Base-by-base conservation (phyloP, 805 yeast species). In the Starmerella roubikii region DNA sequence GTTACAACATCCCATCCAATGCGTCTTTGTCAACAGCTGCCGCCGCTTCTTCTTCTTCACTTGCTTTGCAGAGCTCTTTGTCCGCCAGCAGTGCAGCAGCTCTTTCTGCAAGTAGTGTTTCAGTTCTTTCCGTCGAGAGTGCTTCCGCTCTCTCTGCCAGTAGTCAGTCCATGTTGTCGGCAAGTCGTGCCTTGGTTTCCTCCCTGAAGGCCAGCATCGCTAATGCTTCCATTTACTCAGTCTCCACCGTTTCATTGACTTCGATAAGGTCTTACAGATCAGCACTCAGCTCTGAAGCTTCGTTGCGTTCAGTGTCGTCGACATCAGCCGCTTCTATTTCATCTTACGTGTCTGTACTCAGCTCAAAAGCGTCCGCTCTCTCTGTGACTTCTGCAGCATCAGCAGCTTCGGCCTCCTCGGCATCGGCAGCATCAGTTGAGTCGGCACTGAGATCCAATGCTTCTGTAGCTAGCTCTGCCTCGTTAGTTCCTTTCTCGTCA, bases 401-500 rank as follows among this genome's bases (percentile, higher is more conserved):
- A 19, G 6, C 24, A 6, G 24, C 17, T 15, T 32, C 20, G 18
- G 32, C 26, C 15, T 17, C 32, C 12, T 35, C 38, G 4, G 15
- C 15, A 9, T 24, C 7, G 24, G 24, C 24, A 22, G 24, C 24
- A 22, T 22, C 24, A 10, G 24, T 22, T 22, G 24, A 26, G n/a
- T 18, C 38, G n/a, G 38, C 38, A 26, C 15, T 4, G 19, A 29
- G 32, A 18, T 25, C 32, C 12, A 35, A 35, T n/a, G 38, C 38
- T n/a, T 25, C 32, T 17, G 32, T 35, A 17, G 26, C 31, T 25
- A n/a, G n/a, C n/a, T n/a, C n/a, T n/a, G n/a, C n/a, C n/a, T n/a
- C n/a, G n/a, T n/a, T n/a, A n/a, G n/a, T n/a, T n/a, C n/a, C n/a
- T n/a, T n/a, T n/a, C n/a, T n/a, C n/a, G n/a, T n/a, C n/a, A n/a